A percentile compares a stretch with the other conserved stretches of the same genome.
Conservation (phyloP, 495 filamentous ascomycete species). For the Penicillium bialowiezense region DNA sequence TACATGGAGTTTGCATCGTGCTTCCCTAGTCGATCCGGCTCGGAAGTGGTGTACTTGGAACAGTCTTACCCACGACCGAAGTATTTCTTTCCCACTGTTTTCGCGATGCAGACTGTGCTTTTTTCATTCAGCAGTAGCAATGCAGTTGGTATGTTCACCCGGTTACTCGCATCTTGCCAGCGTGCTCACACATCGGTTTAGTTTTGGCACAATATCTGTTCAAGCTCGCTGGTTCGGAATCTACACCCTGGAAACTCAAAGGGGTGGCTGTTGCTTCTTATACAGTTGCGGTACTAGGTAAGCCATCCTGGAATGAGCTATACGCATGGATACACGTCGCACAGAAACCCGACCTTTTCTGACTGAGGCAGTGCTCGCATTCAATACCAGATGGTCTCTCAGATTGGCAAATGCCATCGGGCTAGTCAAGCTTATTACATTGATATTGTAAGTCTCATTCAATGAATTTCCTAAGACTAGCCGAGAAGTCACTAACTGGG, state of each 20-base stretch:
- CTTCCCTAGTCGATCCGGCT: conserved; percentile 63
- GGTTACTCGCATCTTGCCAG: background rate
- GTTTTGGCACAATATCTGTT: conserved; percentile 59
- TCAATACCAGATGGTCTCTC: conserved; percentile 54
- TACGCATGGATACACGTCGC: too few relatives aligned
- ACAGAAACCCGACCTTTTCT: too few relatives aligned
- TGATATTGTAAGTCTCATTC: conserved; percentile 43
- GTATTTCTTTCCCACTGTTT: conserved; percentile 59
- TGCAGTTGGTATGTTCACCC: conserved; percentile 35
- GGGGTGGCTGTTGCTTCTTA: conserved; percentile 61
- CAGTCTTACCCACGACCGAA: conserved; percentile 61
- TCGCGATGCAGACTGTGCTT: conserved; percentile 56
- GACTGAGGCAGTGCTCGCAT: conserved; percentile 42
- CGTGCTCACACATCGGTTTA: background rate
- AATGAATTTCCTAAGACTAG: conserved; percentile 4
- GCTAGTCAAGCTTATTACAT: conserved; percentile 51
- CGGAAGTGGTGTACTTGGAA: conserved; percentile 65
- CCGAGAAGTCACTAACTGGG: background rate
- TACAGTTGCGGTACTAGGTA: conserved; percentile 49
- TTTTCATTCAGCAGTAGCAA: conserved; percentile 64
- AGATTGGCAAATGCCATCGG: conserved; percentile 55
- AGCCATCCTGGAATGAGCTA: too few relatives aligned
- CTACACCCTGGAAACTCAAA: conserved; percentile 57
- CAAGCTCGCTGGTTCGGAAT: conserved; percentile 40
- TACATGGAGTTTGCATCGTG: conserved; percentile 61